phyloP scores from a whole-genome alignment of 2,329 filamentous ascomycete species.

The Myriosclerotinia duriaeana region DNA sequence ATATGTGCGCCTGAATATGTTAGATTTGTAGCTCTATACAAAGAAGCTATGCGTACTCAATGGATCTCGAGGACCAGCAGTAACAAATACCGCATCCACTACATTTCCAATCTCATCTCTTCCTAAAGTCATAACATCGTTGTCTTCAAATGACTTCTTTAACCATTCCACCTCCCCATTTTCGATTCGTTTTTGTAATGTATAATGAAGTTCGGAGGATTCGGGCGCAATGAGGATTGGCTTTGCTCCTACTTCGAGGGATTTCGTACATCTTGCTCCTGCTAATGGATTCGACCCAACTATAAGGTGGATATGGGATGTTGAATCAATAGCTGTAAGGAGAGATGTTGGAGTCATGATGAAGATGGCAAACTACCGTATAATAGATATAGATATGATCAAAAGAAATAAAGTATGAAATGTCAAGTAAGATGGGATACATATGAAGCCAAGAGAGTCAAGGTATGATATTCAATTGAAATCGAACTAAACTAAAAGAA shows the following conservation, averaged over 20 bases:
- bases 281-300: conserved; percentile 85
- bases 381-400: neutral
- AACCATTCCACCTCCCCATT: conserved; percentile 66
- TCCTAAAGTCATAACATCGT: conserved; percentile 74
- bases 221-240: conserved; percentile 77
- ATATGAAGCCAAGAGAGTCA: no score
- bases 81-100: conserved; percentile 93
- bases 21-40: neutral
- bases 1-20: conserved; percentile 59
- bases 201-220: conserved; percentile 57
- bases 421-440: no score
- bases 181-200: conserved; percentile 62
- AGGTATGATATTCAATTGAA: neutral
- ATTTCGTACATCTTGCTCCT: conserved; percentile 77
- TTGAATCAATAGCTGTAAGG: conserved; percentile 70
- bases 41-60: conserved; percentile 37
- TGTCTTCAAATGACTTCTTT: conserved; percentile 64
- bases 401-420: neutral
- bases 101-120: conserved; percentile 72
- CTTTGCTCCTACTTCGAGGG: conserved; percentile 75
- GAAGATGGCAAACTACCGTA: neutral
- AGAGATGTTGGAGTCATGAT: conserved; percentile 48
- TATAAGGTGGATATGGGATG: conserved; percentile 75
- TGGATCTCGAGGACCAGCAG: conserved; percentile 52
- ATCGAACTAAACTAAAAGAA: neutral